These are phyloP conservation scores for Neofusicoccum kwambonambiense DNA, from an alignment of 2,329 filamentous ascomycete genomes.

Conservation along the genomic window DNA sequence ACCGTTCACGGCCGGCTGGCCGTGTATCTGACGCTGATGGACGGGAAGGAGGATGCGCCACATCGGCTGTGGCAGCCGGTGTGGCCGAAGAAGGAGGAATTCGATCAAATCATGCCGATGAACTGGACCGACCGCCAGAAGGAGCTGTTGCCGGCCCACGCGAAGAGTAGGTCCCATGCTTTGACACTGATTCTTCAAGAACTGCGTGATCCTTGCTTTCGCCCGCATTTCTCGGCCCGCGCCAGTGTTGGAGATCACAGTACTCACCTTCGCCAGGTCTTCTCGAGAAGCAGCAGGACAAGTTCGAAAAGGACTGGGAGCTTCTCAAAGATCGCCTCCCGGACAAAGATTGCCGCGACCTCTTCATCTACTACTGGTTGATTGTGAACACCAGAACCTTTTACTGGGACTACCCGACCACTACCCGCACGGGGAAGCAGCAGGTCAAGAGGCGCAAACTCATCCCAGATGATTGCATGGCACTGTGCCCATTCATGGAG, in stretches of 20 bases:
- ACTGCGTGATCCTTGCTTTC: conserved; percentile 1
- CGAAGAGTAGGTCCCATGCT: conserved; percentile 25
- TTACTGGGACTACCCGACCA: conserved; percentile 50
- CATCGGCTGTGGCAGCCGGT: conserved; percentile 62
- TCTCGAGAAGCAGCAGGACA: conserved; percentile 55
- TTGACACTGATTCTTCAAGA: background rate
- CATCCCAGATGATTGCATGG: conserved; percentile 60
- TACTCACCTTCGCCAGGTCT: conserved; percentile 33
- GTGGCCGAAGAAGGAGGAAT: conserved; percentile 63
- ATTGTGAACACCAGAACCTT: conserved; percentile 62
- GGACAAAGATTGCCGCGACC: conserved; percentile 27
- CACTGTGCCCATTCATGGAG: conserved; percentile 70
- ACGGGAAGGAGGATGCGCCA: conserved; percentile 42
- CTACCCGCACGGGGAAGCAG: conserved; percentile 39
- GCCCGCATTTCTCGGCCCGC: conserved; percentile 11
- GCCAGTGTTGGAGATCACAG: conserved; percentile 1
- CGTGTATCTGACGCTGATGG: conserved; percentile 59
- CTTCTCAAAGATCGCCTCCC: conserved; percentile 46
- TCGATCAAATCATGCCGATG: conserved; percentile 58
- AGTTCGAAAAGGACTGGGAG: conserved; percentile 53
- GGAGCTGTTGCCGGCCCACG: conserved; percentile 38
- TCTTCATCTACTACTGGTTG: conserved; percentile 58
- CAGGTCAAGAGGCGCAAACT: conserved; percentile 42
- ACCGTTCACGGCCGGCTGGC: conserved; percentile 72
- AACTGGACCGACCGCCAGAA: conserved; percentile 50